Conservation (phyloP, 2,329 filamentous ascomycete genomes). For the Cladosporium sp. region DNA sequence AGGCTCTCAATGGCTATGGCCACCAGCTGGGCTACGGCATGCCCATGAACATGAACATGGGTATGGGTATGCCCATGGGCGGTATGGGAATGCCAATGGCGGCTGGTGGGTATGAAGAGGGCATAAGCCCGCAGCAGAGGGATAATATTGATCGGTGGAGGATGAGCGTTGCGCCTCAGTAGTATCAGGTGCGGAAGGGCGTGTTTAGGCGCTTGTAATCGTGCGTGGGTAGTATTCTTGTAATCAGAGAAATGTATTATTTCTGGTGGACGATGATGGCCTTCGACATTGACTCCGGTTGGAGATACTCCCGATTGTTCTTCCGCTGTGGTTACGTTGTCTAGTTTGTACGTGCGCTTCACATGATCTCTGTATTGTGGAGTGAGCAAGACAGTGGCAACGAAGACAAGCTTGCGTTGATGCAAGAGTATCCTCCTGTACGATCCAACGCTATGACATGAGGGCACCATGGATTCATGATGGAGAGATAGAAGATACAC, state of each 20-base stretch:
- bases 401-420: no score
- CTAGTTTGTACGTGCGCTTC: no score
- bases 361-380: no score
- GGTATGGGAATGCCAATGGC: conserved; percentile 17
- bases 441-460: no score
- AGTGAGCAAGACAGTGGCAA: no score
- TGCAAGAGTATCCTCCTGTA: no score
- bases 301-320: no score
- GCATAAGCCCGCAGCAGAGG: conserved; percentile 48
- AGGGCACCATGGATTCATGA: no score
- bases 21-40: conserved; percentile 15
- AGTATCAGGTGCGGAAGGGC: neutral
- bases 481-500: no score
- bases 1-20: neutral
- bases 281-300: no score
- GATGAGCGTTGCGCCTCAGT: conserved; percentile 35
- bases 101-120: conserved; percentile 24
- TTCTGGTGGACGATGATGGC: no score
- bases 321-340: no score
- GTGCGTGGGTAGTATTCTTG: neutral
- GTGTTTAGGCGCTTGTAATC: neutral
- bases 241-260: neutral
- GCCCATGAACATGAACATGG: neutral
- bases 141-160: conserved; percentile 60
- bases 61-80: conserved; percentile 12